phyloP scores from a whole-genome alignment of 139 green algal genomes.

The Volvox africanus region DNA sequence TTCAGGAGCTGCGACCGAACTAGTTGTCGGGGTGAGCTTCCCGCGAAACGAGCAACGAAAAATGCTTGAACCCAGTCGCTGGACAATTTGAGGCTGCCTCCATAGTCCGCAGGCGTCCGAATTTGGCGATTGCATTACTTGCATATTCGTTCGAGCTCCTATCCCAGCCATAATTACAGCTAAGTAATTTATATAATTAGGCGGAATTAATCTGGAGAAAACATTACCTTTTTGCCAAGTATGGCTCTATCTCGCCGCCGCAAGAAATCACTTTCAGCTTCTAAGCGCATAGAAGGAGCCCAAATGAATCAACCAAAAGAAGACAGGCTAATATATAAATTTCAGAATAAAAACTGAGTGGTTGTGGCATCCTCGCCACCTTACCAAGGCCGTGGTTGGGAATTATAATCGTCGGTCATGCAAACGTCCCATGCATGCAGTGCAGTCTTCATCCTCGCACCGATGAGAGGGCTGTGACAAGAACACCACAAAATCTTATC shows the following conservation, averaged over 20 bases:
- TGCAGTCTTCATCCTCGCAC: too few relatives aligned
- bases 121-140: neutral
- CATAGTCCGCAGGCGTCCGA: neutral
- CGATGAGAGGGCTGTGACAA: too few relatives aligned
- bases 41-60: neutral
- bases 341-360: too few relatives aligned
- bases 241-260: neutral
- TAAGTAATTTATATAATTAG: too few relatives aligned
- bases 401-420: neutral
- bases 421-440: neutral
- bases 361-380: neutral
- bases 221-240: too few relatives aligned
- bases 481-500: too few relatives aligned
- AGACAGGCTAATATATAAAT: too few relatives aligned
- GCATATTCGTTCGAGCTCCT: neutral
- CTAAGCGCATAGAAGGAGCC: too few relatives aligned
- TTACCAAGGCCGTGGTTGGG: neutral
- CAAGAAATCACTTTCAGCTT: neutral
- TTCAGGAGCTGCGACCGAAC: neutral
- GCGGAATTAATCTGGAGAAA: too few relatives aligned
- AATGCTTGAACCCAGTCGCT: neutral
- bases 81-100: neutral
- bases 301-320: too few relatives aligned
- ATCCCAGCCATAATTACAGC: neutral
- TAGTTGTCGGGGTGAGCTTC: neutral